phyloP scores from a whole-genome alignment of 345 rosid genomes.

The Aethionema arabicum region DNA sequence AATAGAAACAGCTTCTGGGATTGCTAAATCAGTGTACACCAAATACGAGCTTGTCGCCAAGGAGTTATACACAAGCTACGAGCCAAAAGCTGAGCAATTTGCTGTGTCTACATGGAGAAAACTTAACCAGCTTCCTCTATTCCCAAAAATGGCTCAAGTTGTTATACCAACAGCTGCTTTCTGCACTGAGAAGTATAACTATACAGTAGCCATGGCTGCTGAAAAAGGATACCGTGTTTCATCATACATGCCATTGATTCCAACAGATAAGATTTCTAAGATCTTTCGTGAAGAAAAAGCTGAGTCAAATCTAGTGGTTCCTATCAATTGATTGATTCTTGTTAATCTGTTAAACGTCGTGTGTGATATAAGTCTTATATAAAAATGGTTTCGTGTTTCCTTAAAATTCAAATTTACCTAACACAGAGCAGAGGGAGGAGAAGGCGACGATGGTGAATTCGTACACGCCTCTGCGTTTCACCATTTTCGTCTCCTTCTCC shows the following conservation, averaged over 20 bases:
- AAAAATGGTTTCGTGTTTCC: too few relatives aligned
- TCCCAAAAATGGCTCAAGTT: conserved; percentile 73
- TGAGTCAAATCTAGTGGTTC: not conserved
- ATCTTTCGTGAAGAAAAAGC: conserved; percentile 47
- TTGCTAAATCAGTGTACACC: conserved; percentile 68
- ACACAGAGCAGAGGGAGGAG: not conserved
- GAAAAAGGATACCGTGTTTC: conserved; percentile 82
- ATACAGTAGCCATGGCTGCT: conserved; percentile 63
- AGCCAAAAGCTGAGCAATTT: conserved; percentile 80
- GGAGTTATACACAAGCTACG: conserved; percentile 68
- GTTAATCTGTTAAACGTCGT: too few relatives aligned
- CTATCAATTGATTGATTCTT: too few relatives aligned
- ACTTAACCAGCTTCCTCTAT: conserved; percentile 72
- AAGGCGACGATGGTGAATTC: conserved; percentile 37
- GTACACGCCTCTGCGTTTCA: conserved; percentile 40
- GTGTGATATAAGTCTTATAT: too few relatives aligned
- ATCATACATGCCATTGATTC: conserved; percentile 76
- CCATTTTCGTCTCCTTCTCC: conserved; percentile 57
- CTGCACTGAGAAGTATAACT: conserved; percentile 80
- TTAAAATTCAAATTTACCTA: not conserved
- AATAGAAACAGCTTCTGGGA: conserved; percentile 63
- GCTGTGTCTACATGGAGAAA: conserved; percentile 81
- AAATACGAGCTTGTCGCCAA: conserved; percentile 76
- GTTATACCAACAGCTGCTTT: conserved; percentile 75
- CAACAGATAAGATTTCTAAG: conserved; percentile 75